Evolutionary conservation across 1,284 basidiomycete species (phyloP), one percentile per base, ranked within the genome.

Genomic region (Moniliophthora roreri): DNA sequence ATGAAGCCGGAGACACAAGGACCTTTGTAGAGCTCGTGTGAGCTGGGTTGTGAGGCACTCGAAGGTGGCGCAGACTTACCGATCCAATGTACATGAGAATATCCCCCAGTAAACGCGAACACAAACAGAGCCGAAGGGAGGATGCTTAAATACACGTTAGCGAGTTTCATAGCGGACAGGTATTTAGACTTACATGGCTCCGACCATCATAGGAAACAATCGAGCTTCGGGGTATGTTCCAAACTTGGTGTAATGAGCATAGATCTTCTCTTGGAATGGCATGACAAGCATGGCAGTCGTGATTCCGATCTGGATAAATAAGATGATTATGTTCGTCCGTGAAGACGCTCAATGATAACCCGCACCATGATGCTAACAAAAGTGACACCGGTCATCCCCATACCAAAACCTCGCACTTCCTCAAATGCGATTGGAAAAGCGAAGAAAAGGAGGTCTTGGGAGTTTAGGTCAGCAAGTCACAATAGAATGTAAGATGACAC

Each of bases 191-290:
- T 69, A 71, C 58, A 76, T 70, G n/a, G 74, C 70, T 5, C 77
- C 77, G 7, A 71, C 53, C 70, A 79, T 73, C 62, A 79, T 74
- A 1, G 76, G 76, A 44, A 72, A 75, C 3, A 84, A 64, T 13
- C 81, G 69, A 28, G 79, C 80, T 62, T 84, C 80, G 1, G 80
- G 80, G 44, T 74, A 77, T 1, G 68, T 68, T 16, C 77, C 79
- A 65, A 67, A 66, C 54, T 4, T 61, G 50, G 71, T 74, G 7
- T 55, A 68, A 5, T 60, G 63, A 6, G 51, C 56, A 54, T 72
- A 74, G 2, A 68, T 41, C 46, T 54, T 62, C 54, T 74, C 72
- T 59, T 74, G 71, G 15, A 62, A 48, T 9, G 70, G 67, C 40
- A 74, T 62, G 35, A 68, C 50, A n/a, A 39, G 32, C 35, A 71